These are phyloP conservation scores for Sporodiniella umbellata DNA, from an alignment of 371 early-diverging fungal genomes.

Conservation along the genomic window DNA sequence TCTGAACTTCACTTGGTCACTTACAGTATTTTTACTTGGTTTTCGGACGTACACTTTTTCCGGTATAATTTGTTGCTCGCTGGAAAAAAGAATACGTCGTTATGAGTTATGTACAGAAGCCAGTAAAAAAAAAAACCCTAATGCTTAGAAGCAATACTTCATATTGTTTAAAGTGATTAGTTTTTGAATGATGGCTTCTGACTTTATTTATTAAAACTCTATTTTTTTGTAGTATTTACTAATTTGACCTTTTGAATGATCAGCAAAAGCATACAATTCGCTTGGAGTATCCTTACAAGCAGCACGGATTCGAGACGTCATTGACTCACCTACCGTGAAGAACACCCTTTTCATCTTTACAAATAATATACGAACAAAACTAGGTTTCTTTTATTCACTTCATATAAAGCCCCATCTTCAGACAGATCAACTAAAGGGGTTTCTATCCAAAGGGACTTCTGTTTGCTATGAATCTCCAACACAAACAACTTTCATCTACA, in stretches of 20 bases:
- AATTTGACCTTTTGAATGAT: constrained; percentile 1
- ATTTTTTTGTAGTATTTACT: constrained; percentile 1
- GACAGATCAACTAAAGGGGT: constrained; percentile 4
- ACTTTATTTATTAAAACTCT: background rate
- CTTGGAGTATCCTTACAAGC: background rate
- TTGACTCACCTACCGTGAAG: background rate
- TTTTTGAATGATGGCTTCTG: background rate
- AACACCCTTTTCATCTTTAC: constrained; percentile 1
- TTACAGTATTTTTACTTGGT: too few species aligned
- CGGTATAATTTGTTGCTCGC: too few species aligned
- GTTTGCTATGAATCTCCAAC: constrained; percentile 5
- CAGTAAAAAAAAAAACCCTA: constrained; percentile 1
- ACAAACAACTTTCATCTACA: constrained; percentile 4
- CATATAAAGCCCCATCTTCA: background rate
- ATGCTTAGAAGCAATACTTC: background rate
- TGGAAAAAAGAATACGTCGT: background rate
- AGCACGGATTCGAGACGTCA: constrained; percentile 1
- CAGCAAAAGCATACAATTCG: background rate
- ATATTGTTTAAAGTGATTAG: constrained; percentile 1
- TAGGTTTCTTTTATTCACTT: too few species aligned
- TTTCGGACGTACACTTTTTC: too few species aligned
- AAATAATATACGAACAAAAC: too few species aligned
- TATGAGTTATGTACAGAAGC: background rate
- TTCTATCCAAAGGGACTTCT: constrained; percentile 2
- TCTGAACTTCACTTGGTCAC: too few species aligned